Base-by-base conservation (phyloP, 768 basidiomycete genomes). In the Cystobasidiopsis lactophilus region DNA sequence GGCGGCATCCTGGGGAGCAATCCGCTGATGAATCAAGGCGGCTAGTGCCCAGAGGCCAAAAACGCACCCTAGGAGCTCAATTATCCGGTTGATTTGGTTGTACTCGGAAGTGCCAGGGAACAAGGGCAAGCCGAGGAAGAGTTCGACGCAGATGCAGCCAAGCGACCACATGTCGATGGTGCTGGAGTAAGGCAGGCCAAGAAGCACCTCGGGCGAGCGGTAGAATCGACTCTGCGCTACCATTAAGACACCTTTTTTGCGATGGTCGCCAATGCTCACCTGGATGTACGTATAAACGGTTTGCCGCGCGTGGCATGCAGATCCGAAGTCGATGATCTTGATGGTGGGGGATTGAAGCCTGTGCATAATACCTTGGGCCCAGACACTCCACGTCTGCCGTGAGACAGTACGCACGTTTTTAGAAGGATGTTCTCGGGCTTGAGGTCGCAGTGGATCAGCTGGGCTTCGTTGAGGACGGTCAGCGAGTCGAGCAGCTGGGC, bases 271-370 rank as follows among this genome's bases (percentile, higher is more conserved):
- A n/a, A n/a, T n/a, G n/a, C n/a, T n/a, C 45, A 98, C 93, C 65
- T 98, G 93, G 65, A 98, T 96, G 69, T 98, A 98, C 3, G 93
- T 98, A 67, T 98, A 98, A 40, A 96, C 88, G n/a, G 91, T 98
- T 68, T 95, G 89, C 61, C 85, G 80, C 69, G 96, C 93, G 65
- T 95, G 89, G 65, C 93, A 98, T 18, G 93, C 88, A 3, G 89
- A 95, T 39, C 93, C 93, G 69, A 96, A 96, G 70, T 96, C 91
- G 64, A 98, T 96, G 50, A 98, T 83, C 69, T 96, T 96, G 72
- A 96, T 95, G 67, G 86, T 81, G 2, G 91, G 91, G 10, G 89
- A 86, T 73, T 91, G 88, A 33, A 98, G 74, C 19, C 88, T 93
- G 62, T 11, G 31, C 40, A 40, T 3, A 41, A 30, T 21, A 47